Conservation (phyloP, 2,329 filamentous ascomycete genomes). For the Trichoderma gracile region DNA sequence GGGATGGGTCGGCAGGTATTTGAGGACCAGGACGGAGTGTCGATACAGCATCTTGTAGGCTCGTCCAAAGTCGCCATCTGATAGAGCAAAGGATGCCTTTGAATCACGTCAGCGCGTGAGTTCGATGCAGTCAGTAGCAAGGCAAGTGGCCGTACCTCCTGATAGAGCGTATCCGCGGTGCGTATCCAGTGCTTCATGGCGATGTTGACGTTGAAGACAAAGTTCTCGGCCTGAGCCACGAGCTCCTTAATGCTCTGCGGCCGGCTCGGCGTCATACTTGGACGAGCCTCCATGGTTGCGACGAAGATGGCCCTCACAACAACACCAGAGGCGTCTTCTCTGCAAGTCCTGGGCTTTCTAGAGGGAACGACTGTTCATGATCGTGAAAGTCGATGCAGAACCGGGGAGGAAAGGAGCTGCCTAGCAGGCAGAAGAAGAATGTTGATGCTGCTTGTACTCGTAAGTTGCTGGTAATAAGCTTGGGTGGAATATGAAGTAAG, state of each 20-base stretch:
- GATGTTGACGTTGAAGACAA: slow-evolving; percentile 76
- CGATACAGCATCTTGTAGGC: slow-evolving; percentile 91
- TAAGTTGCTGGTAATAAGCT: slow-evolving; percentile 5
- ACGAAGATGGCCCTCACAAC: not conserved
- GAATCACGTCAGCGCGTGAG: slow-evolving; percentile 29
- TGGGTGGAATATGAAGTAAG: slow-evolving; percentile 7
- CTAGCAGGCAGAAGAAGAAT: slow-evolving; percentile 23
- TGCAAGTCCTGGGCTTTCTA: slow-evolving; percentile 21
- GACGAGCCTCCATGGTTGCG: slow-evolving; percentile 35
- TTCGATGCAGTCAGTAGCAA: not conserved
- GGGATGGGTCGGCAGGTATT: slow-evolving; percentile 73
- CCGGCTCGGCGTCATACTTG: slow-evolving; percentile 42
- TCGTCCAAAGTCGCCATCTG: slow-evolving; percentile 81
- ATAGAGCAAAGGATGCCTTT: slow-evolving; percentile 80
- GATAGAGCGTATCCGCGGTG: slow-evolving; percentile 74
- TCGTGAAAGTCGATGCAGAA: not conserved
- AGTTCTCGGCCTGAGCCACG: slow-evolving; percentile 71
- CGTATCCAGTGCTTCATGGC: slow-evolving; percentile 79
- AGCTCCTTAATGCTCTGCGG: slow-evolving; percentile 77
- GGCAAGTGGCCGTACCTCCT: slow-evolving; percentile 61
- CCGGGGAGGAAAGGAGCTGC: not conserved
- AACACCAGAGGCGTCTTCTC: slow-evolving; percentile 14
- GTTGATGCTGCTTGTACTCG: not conserved
- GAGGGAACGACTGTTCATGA: slow-evolving; percentile 18
- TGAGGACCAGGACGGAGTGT: slow-evolving; percentile 80